These are phyloP conservation scores for Phlebiopsis gigantea DNA, from an alignment of 768 basidiomycete species.

Conservation along the genomic window DNA sequence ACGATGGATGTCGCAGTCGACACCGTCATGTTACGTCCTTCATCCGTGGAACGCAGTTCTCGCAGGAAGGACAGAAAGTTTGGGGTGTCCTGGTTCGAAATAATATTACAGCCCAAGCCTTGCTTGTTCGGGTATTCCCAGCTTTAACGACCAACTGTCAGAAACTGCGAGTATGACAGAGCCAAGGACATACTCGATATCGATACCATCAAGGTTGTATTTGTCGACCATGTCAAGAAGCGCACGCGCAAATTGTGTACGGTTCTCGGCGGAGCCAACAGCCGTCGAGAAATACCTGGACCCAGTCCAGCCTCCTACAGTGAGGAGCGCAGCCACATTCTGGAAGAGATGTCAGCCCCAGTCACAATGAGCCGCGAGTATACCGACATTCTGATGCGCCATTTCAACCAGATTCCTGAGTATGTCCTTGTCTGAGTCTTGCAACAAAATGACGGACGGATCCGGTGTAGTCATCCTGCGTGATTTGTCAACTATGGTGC, in stretches of 20 bases:
- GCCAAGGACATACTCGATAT: slow-evolving; percentile 9
- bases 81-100: slow-evolving; percentile 53
- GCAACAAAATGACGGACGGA: slow-evolving; percentile 27
- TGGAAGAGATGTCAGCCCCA: slow-evolving; percentile 19
- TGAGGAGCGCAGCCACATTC: slow-evolving; percentile 51
- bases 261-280: slow-evolving; percentile 50
- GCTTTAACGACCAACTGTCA: slow-evolving; percentile 31
- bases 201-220: slow-evolving; percentile 28
- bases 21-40: slow-evolving; percentile 50
- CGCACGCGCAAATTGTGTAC: slow-evolving; percentile 62
- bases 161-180: background rate
- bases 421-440: slow-evolving; percentile 39
- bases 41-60: slow-evolving; percentile 52
- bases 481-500: background rate
- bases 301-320: slow-evolving; percentile 72
- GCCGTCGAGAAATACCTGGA: slow-evolving; percentile 56
- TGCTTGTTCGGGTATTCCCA: slow-evolving; percentile 80
- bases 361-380: background rate
- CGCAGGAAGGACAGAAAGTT: slow-evolving; percentile 79
- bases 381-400: slow-evolving; percentile 32
- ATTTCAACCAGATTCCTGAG: slow-evolving; percentile 52
- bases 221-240: slow-evolving; percentile 40
- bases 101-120: slow-evolving; percentile 63
- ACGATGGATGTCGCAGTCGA: slow-evolving; percentile 44
- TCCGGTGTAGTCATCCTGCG: slow-evolving; percentile 30